Percentiles rank a stretch among this genome's conserved stretches.
These are phyloP conservation scores for Exophiala lecanii-corni DNA, from an alignment of 2,329 filamentous ascomycete species.

Conservation along the genomic window DNA sequence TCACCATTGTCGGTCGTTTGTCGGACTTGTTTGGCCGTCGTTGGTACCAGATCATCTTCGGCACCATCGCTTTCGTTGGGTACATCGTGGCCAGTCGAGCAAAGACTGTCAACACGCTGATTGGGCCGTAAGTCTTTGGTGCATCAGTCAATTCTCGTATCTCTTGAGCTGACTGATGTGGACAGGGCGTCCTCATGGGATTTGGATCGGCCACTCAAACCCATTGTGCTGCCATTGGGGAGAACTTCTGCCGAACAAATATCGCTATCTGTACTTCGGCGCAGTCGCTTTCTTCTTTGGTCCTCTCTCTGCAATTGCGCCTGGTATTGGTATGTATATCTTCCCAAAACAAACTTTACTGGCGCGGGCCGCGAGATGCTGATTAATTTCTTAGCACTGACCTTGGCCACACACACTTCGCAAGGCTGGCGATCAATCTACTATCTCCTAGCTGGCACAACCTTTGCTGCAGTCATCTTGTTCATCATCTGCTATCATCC, in stretches of 20 bases:
- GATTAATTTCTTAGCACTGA: constrained; percentile 2
- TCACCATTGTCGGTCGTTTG: constrained; percentile 5
- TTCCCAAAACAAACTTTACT: constrained; percentile 1
- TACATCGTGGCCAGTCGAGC: constrained; percentile 4
- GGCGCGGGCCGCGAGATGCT: constrained; percentile 1
- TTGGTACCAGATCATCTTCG: constrained; percentile 1
- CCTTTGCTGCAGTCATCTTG: constrained; percentile 4
- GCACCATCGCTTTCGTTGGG: constrained; percentile 1
- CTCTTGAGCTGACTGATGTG: constrained; percentile 1
- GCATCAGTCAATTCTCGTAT: constrained; percentile 1
- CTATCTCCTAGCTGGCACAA: constrained; percentile 3
- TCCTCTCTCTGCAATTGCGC: neutral
- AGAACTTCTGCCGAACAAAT: constrained; percentile 5
- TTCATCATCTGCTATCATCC: constrained; percentile 5
- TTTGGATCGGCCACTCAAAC: constrained; percentile 4
- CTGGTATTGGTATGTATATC: constrained; percentile 4
- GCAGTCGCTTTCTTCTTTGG: constrained; percentile 3
- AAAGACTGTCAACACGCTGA: constrained; percentile 5
- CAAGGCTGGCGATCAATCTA: constrained; percentile 7
- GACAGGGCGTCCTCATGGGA: constrained; percentile 3
- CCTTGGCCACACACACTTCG: constrained; percentile 4
- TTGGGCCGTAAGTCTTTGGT: constrained; percentile 3
- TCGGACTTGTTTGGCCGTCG: constrained; percentile 3
- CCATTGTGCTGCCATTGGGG: constrained; percentile 4
- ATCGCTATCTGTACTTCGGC: constrained; percentile 6